A percentile compares a stretch with the other conserved stretches of the same genome.
Evolutionary conservation across 2,329 filamentous ascomycete species (phyloP).

Genomic region (Phialophora chinensis): DNA sequence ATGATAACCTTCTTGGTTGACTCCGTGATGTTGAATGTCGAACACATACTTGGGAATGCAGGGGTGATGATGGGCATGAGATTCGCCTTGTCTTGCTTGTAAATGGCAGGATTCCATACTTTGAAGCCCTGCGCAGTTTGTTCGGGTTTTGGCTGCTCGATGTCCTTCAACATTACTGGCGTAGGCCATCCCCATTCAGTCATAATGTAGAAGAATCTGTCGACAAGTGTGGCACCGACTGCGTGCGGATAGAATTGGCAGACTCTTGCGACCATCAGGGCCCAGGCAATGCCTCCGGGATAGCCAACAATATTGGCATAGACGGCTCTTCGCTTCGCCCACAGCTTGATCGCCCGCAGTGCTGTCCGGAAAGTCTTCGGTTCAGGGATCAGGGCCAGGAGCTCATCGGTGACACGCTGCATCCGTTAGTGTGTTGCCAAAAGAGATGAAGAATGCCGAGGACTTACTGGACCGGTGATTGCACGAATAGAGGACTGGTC

Average conservation of each 20-base stretch:
- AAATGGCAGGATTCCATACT: constrained; percentile 91
- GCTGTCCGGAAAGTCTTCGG: constrained; percentile 87
- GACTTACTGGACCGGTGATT: constrained; percentile 75
- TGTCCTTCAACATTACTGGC: constrained; percentile 86
- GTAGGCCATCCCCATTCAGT: constrained; percentile 91
- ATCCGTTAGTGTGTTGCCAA: constrained; percentile 10
- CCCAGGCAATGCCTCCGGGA: constrained; percentile 96
- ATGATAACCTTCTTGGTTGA: constrained; percentile 87
- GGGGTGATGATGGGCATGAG: constrained; percentile 99
- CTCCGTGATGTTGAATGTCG: constrained; percentile 88
- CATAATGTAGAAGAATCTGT: constrained; percentile 94
- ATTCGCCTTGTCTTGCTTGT: constrained; percentile 80
- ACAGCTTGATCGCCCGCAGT: constrained; percentile 90
- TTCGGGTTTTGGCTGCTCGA: constrained; percentile 79
- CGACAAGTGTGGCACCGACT: constrained; percentile 82
- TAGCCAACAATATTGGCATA: constrained; percentile 97
- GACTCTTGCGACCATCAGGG: constrained; percentile 93
- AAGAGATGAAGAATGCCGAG: background rate
- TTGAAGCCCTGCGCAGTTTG: constrained; percentile 58
- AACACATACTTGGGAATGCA: constrained; percentile 96
- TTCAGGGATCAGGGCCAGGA: constrained; percentile 85
- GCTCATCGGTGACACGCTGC: constrained; percentile 84
- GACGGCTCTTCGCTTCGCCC: constrained; percentile 88
- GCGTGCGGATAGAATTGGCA: constrained; percentile 96
- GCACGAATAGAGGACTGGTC: constrained; percentile 87